These are phyloP conservation scores for Sclerotiophoma versabilis DNA, from an alignment of 2,329 filamentous ascomycete genomes.

Conservation along the genomic window DNA sequence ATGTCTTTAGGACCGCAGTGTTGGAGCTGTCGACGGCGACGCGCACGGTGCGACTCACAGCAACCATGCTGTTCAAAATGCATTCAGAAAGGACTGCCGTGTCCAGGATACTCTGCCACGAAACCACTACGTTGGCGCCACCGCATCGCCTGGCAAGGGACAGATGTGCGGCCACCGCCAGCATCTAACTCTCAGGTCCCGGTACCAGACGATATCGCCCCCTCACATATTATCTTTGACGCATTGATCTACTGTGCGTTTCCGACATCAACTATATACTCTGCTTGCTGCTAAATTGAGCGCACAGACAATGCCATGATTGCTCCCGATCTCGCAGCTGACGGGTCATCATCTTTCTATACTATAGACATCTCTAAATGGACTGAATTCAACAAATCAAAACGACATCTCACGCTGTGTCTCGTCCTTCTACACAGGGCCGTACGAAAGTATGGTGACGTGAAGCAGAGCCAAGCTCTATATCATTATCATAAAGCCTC, in stretches of 20 bases:
- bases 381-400: background rate
- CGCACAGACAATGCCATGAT: background rate
- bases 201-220: background rate
- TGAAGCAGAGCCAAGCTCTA: background rate
- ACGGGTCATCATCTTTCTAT: background rate
- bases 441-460: conserved; percentile 1
- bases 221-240: background rate
- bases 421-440: conserved; percentile 1
- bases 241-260: conserved; percentile 6
- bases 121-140: conserved; percentile 5
- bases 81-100: background rate
- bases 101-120: conserved; percentile 1
- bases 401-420: conserved; percentile 1
- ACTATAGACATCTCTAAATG: background rate
- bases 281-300: background rate
- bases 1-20: conserved; percentile 1
- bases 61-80: conserved; percentile 5
- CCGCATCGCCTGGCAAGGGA: background rate
- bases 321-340: conserved; percentile 4
- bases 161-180: background rate
- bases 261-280: background rate
- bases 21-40: conserved; percentile 4
- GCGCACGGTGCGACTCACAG: conserved; percentile 3
- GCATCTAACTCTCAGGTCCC: no score
- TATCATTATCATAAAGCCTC: conserved; percentile 7